Conservation (phyloP, 1,284 basidiomycete genomes). For the Ganoderma meredithae region DNA sequence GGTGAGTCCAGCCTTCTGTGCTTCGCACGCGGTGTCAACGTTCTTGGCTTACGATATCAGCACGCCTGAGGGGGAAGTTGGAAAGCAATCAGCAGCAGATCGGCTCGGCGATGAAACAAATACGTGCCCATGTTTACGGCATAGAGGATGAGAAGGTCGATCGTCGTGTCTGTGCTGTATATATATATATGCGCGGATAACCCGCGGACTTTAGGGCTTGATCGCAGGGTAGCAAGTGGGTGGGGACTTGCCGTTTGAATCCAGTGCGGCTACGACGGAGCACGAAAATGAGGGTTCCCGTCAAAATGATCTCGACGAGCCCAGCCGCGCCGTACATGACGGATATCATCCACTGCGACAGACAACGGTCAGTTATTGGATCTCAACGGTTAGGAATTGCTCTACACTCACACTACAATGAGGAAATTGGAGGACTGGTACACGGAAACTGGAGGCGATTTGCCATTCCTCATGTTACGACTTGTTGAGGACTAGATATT, state of each 20-base stretch:
- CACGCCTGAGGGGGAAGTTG: background rate
- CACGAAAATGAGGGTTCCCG: slow-evolving; percentile 7
- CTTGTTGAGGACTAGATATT: background rate
- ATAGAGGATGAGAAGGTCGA: slow-evolving; percentile 11
- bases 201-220: background rate
- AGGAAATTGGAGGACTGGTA: background rate
- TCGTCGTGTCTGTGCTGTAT: slow-evolving; percentile 5
- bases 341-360: slow-evolving; percentile 5
- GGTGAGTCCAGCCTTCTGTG: background rate
- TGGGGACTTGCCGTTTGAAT: background rate
- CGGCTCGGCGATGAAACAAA: background rate
- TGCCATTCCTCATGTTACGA: no score
- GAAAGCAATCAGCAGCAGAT: background rate
- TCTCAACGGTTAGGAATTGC: background rate
- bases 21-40: background rate
- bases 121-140: slow-evolving; percentile 10
- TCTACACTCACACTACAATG: background rate
- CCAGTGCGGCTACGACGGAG: slow-evolving; percentile 9
- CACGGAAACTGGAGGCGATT: background rate
- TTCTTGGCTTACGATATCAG: background rate
- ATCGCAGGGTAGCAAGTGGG: background rate
- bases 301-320: slow-evolving; percentile 2
- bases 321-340: slow-evolving; percentile 1
- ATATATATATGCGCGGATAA: background rate
- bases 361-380: no score